These are phyloP conservation scores for Collybia sordida DNA, from an alignment of 768 basidiomycete species.

Conservation along the genomic window DNA sequence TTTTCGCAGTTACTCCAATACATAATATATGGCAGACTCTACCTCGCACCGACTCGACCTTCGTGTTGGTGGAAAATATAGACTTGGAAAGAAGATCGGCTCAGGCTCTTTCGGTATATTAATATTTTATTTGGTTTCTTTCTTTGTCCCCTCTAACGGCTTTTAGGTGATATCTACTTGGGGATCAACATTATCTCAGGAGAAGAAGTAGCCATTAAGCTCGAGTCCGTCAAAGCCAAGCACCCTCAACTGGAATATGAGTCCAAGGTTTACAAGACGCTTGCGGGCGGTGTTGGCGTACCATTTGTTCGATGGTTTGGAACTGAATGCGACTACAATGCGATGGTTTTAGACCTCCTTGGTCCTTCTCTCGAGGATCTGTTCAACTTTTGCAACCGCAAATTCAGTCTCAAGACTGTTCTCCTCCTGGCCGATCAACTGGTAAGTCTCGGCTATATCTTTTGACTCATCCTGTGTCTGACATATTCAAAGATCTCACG, in stretches of 20 bases:
- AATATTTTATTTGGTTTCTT: constrained; percentile 2
- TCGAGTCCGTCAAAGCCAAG: constrained; percentile 99
- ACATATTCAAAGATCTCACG: constrained; percentile 77
- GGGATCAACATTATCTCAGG: constrained; percentile 99
- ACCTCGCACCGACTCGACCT: constrained; percentile 76
- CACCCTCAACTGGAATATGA: constrained; percentile 99
- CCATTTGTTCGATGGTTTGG: constrained; percentile 97
- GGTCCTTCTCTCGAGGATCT: constrained; percentile 90
- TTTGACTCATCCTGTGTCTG: constrained; percentile 21
- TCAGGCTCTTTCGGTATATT: constrained; percentile 94
- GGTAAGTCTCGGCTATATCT: constrained; percentile 46
- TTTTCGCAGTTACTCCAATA: constrained; percentile 16
- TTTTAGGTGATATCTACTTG: constrained; percentile 95
- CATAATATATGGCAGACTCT: constrained; percentile 67
- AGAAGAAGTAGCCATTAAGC: constrained; percentile 99
- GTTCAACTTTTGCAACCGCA: constrained; percentile 96
- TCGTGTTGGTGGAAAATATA: constrained; percentile 92
- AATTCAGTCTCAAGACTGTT: constrained; percentile 96
- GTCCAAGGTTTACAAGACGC: constrained; percentile 93
- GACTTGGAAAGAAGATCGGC: constrained; percentile 99
- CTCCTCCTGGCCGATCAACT: constrained; percentile 95
- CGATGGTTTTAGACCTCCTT: constrained; percentile 97
- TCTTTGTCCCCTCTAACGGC: constrained; percentile 8
- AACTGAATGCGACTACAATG: constrained; percentile 98
- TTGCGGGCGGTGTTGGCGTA: constrained; percentile 97